A percentile compares a stretch with the other conserved stretches of the same genome.
These are phyloP conservation scores for Orbilia brochopaga DNA, from an alignment of 2,329 filamentous ascomycete genomes.

Conservation along the genomic window DNA sequence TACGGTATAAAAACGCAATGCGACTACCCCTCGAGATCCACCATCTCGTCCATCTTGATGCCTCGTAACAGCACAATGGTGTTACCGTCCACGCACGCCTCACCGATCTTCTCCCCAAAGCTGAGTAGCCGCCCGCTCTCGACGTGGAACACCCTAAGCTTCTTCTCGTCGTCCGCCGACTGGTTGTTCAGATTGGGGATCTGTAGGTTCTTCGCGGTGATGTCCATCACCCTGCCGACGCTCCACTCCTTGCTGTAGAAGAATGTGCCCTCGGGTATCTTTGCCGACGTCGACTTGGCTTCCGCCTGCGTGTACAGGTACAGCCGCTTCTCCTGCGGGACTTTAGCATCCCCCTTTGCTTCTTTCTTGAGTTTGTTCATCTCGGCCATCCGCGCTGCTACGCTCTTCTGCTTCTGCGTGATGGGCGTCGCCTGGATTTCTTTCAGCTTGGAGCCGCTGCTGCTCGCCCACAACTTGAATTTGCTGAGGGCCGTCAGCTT, in stretches of 20 bases:
- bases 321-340: conserved; percentile 81
- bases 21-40: conserved; percentile 59
- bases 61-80: conserved; percentile 87
- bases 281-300: conserved; percentile 80
- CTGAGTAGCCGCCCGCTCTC: conserved; percentile 85
- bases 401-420: conserved; percentile 68
- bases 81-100: conserved; percentile 76
- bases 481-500: conserved; percentile 76
- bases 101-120: conserved; percentile 83
- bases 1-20: neutral
- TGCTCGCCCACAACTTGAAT: conserved; percentile 69
- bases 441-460: conserved; percentile 34
- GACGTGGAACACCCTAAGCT: conserved; percentile 87
- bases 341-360: conserved; percentile 86
- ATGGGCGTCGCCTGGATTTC: conserved; percentile 55
- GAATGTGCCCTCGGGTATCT: conserved; percentile 80
- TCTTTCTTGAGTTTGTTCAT: conserved; percentile 80
- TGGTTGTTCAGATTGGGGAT: conserved; percentile 85
- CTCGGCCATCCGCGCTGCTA: conserved; percentile 70
- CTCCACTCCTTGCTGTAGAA: conserved; percentile 86
- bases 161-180: conserved; percentile 75
- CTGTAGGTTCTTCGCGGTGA: conserved; percentile 76
- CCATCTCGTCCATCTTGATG: conserved; percentile 75
- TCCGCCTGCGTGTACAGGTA: conserved; percentile 92
- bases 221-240: conserved; percentile 80